Evolutionary conservation across 495 filamentous ascomycete genomes (phyloP), one percentile per base, ranked within the genome.

Genomic region (Aspergillus baeticus): DNA sequence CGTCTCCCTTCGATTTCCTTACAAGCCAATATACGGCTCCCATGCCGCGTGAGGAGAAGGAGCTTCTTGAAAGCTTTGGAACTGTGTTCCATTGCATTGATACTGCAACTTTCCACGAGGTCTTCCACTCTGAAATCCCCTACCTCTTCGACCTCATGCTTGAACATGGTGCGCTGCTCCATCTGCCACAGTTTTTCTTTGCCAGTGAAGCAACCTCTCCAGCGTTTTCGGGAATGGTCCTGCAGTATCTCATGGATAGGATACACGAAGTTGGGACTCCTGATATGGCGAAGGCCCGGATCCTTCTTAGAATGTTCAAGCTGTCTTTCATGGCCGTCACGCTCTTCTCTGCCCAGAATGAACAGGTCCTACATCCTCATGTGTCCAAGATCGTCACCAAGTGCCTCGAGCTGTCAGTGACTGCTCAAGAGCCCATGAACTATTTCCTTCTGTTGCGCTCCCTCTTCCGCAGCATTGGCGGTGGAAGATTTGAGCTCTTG

Each of bases 321-420:
- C 78, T 99, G 41, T 96, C 92, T 5, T 99, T 99, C 75, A 99
- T 99, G 95, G 95, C 95, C 0, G 95, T 99, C 23, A 98, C 95
- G 0, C 74, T 99, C 10, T 99, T 99, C 68, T 92, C 91, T 0
- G 78, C 82, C 10, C 92, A 96, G 67, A 99, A 99, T 63, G 95
- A 99, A 68, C 88, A 90, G 64, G 92, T 99, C 2, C 77, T 99
- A 14, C 81, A 97, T 38, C 95, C 95, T 0, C 95, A 98, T 70
- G 94, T 99, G 41, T 87, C 91, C 37, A 92, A 94, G 67, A 95
- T 99, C 58, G 88, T 99, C 53, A 96, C 92, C 23, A 89, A 95
- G 68, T 97, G 92, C 11, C 96, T 98, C 55, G 89, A 96, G 72
- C 78, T 98, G 29, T 96, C 93, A 10, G 95, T 93, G 14, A 96